Base-by-base conservation (phyloP, 2,329 filamentous ascomycete species). In the Aspergillus nomiae region DNA sequence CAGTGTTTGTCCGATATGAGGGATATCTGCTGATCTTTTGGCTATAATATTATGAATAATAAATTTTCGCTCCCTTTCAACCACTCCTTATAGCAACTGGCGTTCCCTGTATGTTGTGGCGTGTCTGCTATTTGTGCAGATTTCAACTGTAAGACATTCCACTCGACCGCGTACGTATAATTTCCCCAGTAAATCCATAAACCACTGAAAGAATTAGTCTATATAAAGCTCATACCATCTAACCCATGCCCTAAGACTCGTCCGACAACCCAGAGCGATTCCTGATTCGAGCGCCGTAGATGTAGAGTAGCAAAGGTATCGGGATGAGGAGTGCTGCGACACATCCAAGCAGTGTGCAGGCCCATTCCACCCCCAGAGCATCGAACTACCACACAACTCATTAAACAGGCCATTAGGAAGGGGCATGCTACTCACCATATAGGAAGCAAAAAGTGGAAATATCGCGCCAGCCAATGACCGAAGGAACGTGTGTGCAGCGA, bases 401-500 rank as follows among this genome's bases (percentile, higher is more conserved):
- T 19, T 58, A 28, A 58, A 46, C n/a, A n/a, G 0, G 7, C 10
- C 43, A 11, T 2, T 43, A 24, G 21, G 19, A 5, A 7, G 24
- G 43, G 24, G 61, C 19, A 36, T 38, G 16, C 2, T 14, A 67
- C 63, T 46, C 71, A 65, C 73, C 73, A 77, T 76, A 57, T 75
- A 73, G 19, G 61, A 69, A n/a, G 72, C 67, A 56, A 77, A 76
- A 10, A 78, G 73, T 16, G 76, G 75, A 54, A 80, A 80, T 10
- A 69, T 72, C 21, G 76, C 76, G 0, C 74, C 78, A 19, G 71
- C 67, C 12, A 73, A 57, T 8, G 76, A 79, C 16, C 82, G 77
- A n/a, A 83, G 70, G 63, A 84, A 81, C 4, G 78, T 83, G 64
- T 84, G 83, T 4, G 80, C 81, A 8, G 80, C 79, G 19, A 83